These are phyloP conservation scores for Barnettozyma salicaria DNA, from an alignment of 805 yeast species.

Conservation along the genomic window DNA sequence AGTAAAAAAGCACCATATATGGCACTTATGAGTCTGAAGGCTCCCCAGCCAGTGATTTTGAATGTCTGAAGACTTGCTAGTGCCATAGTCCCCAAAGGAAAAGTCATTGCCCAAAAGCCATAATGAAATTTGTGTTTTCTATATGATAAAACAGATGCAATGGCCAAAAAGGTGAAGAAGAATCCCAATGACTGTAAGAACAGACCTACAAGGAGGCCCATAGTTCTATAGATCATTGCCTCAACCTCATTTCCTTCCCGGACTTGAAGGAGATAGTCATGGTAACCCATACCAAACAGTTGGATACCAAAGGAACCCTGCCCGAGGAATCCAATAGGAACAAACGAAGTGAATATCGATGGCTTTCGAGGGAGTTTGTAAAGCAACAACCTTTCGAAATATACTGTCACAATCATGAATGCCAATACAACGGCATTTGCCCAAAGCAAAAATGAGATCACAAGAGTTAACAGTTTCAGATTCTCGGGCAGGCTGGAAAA, in stretches of 20 bases:
- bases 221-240: constrained; percentile 28
- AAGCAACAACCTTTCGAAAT: constrained; percentile 52
- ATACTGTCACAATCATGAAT: constrained; percentile 46
- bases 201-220: constrained; percentile 37
- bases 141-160: constrained; percentile 28
- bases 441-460: constrained; percentile 57
- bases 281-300: constrained; percentile 42
- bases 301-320: constrained; percentile 74
- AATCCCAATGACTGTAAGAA: constrained; percentile 50
- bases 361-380: constrained; percentile 53
- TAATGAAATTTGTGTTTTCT: constrained; percentile 38
- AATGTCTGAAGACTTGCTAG: constrained; percentile 52
- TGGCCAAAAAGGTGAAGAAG: constrained; percentile 45
- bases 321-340: constrained; percentile 81
- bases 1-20: constrained; percentile 41
- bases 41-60: constrained; percentile 39
- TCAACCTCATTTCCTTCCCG: constrained; percentile 22
- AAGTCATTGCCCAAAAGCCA: constrained; percentile 80
- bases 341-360: constrained; percentile 57
- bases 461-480: constrained; percentile 46
- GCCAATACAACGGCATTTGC: constrained; percentile 62
- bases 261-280: constrained; percentile 17
- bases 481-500: constrained; percentile 37
- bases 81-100: constrained; percentile 84
- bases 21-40: constrained; percentile 58